Evolutionary conservation across 768 basidiomycete genomes (phyloP), one percentile per base, ranked within the genome.

Genomic region (Kwoniella botswanensis): DNA sequence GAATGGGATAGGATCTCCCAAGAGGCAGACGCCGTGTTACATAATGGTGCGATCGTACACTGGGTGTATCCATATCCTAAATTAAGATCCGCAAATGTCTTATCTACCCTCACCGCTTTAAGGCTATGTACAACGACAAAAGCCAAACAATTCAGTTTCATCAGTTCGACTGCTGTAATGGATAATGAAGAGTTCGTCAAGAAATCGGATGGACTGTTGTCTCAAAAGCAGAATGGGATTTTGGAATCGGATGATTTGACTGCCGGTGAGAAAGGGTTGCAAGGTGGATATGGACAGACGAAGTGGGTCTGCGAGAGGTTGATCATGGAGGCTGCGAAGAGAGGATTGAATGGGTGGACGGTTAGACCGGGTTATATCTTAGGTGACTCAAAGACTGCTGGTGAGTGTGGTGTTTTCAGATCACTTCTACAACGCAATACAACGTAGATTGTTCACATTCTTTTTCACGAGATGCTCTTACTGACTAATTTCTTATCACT

Each of bases 221-320:
- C 78, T 18, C 82, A 85, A 5, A 86, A 86, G 43, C 87, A 86
- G 18, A 57, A 68, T 5, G 96, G 95, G 57, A 86, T 99, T 42
- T 90, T 92, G 1, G 97, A 99, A 81, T 86, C 84, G 63, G 96
- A 99, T 77, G 89, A 94, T 75, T 88, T 98, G 21, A 94, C 96
- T 78, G 94, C 91, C 6, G 92, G 94, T 0, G 87, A 89, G 72
- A 82, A 82, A 0, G 86, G 88, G 1, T 86, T 98, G 63, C 91
- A 91, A 82, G 92, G 92, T 0, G 97, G 97, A 0, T 99, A 99
- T 82, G 94, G 96, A 5, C 97, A 99, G 85, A 91, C 89, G 44
- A 99, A 99, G 84, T 99, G 97, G 97, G 97, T 99, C 0, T 92
- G 93, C 1, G 97, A 99, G 84, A 96, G 94, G 82, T 84, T 99